Evolutionary conservation across 306 rosid species (phyloP).

Genomic region (Dryas octopetala): DNA sequence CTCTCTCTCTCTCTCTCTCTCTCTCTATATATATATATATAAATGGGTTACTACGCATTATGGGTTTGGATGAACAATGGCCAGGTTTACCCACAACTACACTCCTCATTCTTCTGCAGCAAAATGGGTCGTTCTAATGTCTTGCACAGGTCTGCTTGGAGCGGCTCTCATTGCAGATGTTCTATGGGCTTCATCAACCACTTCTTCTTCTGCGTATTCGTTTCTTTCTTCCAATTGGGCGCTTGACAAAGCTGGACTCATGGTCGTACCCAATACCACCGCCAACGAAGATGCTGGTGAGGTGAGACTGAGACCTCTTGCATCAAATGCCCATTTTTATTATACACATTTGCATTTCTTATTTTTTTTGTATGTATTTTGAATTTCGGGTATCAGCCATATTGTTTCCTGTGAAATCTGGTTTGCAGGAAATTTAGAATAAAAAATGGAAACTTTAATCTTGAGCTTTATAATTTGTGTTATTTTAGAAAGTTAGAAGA

Average conservation of each 20-base stretch:
- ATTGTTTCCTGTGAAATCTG: background rate
- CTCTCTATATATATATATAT: background rate
- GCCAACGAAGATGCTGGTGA: background rate
- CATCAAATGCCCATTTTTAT: background rate
- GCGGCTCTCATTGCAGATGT: slow-evolving; percentile 45
- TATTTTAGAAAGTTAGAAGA: background rate
- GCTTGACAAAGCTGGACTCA: slow-evolving; percentile 18
- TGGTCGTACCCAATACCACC: slow-evolving; percentile 31
- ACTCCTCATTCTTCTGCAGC: slow-evolving; percentile 15
- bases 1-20: background rate
- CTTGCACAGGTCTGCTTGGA: slow-evolving; percentile 40
- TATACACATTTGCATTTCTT: background rate
- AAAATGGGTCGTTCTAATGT: slow-evolving; percentile 37
- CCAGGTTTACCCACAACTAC: slow-evolving; percentile 44
- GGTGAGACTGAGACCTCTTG: slow-evolving; percentile 21
- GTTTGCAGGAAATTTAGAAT: background rate
- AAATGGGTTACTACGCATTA: slow-evolving; percentile 19
- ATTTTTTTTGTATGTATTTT: background rate
- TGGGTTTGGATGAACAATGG: slow-evolving; percentile 30
- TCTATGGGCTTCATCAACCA: slow-evolving; percentile 57
- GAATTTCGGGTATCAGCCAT: background rate
- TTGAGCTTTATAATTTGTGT: background rate
- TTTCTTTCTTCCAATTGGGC: slow-evolving; percentile 52
- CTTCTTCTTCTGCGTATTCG: slow-evolving; percentile 22
- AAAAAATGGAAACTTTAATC: background rate